phyloP scores from a whole-genome alignment of 2,329 filamentous ascomycete species.

The Arthrobotrys conoides region DNA sequence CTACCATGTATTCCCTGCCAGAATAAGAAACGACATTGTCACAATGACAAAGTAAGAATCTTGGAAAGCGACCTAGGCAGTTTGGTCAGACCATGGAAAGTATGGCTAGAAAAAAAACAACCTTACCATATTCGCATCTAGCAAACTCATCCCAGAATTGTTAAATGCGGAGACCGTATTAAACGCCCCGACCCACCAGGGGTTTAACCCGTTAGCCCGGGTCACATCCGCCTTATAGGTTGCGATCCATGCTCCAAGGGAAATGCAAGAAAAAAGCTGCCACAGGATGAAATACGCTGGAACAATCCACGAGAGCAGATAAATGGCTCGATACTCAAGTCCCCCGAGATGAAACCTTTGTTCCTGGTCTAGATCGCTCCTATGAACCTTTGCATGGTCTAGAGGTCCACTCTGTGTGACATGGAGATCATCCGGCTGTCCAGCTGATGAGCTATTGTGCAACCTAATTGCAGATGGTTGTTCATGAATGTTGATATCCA shows the following conservation, averaged over 20 bases:
- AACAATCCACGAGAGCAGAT: slow-evolving; percentile 74
- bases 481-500: slow-evolving; percentile 17
- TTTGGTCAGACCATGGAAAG: slow-evolving; percentile 1
- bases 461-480: slow-evolving; percentile 12
- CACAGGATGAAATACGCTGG: slow-evolving; percentile 74
- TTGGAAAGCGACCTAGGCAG: slow-evolving; percentile 71
- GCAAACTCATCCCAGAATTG: slow-evolving; percentile 78
- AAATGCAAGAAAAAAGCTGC: slow-evolving; percentile 74
- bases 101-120: neutral
- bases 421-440: neutral
- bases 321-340: slow-evolving; percentile 76
- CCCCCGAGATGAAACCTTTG: slow-evolving; percentile 75
- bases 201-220: slow-evolving; percentile 73
- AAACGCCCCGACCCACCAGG: slow-evolving; percentile 79
- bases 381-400: slow-evolving; percentile 28
- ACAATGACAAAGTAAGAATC: slow-evolving; percentile 64
- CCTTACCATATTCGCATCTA: slow-evolving; percentile 77
- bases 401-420: slow-evolving; percentile 17
- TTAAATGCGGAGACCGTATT: slow-evolving; percentile 79
- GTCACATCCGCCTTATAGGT: slow-evolving; percentile 71
- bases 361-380: slow-evolving; percentile 69
- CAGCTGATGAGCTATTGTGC: slow-evolving; percentile 44
- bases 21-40: slow-evolving; percentile 62
- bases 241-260: slow-evolving; percentile 75
- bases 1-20: slow-evolving; percentile 67